Conservation (phyloP, 805 yeast genomes). For the Nakazawaea anatomiae region DNA sequence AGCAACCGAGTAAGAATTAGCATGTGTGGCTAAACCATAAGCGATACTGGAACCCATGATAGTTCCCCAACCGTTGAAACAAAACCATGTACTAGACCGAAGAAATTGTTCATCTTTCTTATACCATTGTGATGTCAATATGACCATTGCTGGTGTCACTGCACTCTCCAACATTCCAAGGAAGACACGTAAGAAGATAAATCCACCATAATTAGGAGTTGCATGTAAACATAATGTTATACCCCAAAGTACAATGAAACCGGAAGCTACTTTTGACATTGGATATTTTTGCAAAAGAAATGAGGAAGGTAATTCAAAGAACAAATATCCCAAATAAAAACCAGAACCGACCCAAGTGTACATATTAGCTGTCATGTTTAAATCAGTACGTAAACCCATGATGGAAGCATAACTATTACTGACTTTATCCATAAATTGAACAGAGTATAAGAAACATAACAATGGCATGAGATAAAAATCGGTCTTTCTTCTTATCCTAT, state of each 20-base stretch:
- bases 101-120: conserved; percentile 13
- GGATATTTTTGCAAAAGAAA: conserved; percentile 45
- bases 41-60: conserved; percentile 41
- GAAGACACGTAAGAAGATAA: conserved; percentile 35
- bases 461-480: conserved; percentile 43
- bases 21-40: conserved; percentile 46
- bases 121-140: conserved; percentile 51
- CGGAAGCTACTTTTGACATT: conserved; percentile 40
- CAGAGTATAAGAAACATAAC: conserved; percentile 46
- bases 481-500: conserved; percentile 27
- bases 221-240: conserved; percentile 40
- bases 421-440: conserved; percentile 54
- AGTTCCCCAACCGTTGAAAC: conserved; percentile 35
- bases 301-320: conserved; percentile 43
- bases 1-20: conserved; percentile 26
- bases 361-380: conserved; percentile 33
- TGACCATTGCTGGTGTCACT: conserved; percentile 47
- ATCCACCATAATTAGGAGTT: conserved; percentile 26
- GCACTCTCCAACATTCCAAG: conserved; percentile 45
- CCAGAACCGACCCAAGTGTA: conserved; percentile 49
- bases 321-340: conserved; percentile 46
- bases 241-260: conserved; percentile 53
- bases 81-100: conserved; percentile 29
- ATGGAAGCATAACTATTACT: conserved; percentile 55
- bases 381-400: conserved; percentile 49